Percentiles rank a stretch among this genome's conserved stretches.
phyloP scores from a whole-genome alignment of 176 grass and related monocot genomes.

The Oryza nivara region DNA sequence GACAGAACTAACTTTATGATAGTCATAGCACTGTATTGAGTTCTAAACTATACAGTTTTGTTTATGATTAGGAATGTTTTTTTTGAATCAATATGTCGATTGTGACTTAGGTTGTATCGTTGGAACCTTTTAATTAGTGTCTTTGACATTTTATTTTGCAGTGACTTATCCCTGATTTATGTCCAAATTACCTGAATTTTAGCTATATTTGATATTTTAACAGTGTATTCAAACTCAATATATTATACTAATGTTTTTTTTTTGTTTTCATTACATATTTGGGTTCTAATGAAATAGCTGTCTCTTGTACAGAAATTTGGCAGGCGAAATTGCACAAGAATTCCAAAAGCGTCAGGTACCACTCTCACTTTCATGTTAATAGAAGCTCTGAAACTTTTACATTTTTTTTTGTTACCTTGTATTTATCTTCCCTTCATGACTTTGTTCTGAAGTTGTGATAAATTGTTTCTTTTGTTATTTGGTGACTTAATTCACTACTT shows the following conservation, averaged over 20 bases:
- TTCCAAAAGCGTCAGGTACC: constrained; percentile 94
- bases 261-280: constrained; percentile 25
- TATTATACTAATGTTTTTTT: constrained; percentile 6
- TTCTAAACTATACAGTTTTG: not conserved
- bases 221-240: not conserved
- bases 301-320: constrained; percentile 74
- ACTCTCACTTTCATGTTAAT: constrained; percentile 15
- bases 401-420: not conserved
- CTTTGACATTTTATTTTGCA: not conserved
- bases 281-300: constrained; percentile 24
- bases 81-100: not conserved
- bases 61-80: not conserved
- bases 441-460: constrained; percentile 18
- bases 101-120: not conserved
- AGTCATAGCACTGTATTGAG: not conserved
- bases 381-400: not conserved
- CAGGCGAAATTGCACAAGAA: constrained; percentile 92
- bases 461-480: constrained; percentile 1
- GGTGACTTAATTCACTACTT: not conserved
- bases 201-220: not conserved
- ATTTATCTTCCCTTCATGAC: not conserved
- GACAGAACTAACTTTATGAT: constrained; percentile 2
- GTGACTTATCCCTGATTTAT: not conserved
- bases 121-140: not conserved
- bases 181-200: constrained; percentile 5